Evolutionary conservation across 371 early-diverging fungal species (phyloP), one percentile per base, ranked within the genome.

Genomic region (Hamiltosporidium tvaerminnensis): DNA sequence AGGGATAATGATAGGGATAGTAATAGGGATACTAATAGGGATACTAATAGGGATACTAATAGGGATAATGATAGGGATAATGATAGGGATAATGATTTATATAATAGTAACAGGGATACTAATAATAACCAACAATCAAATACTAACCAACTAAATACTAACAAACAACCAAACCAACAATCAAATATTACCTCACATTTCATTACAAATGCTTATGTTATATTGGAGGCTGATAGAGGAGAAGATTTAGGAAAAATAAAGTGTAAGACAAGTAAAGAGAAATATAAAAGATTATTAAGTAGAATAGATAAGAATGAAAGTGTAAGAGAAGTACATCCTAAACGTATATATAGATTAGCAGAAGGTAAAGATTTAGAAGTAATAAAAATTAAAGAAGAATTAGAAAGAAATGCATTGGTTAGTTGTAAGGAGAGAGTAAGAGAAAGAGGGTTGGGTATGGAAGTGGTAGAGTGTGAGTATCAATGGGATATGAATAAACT

Each of bases 401-500:
- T 69, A 50, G 74, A 73, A 55, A 47, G 39, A 50, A 36, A 44
- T 1, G 79, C 79, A 7, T 37, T 78, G 32, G 48, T 30, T 2
- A 59, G 47, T 10, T 76, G 76, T 56, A 55, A 48, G 47, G 62
- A 65, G 58, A 68, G 59, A 38, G 65, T 68, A 0, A 57, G 55
- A 30, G 53, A 60, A 30, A 65, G 55, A 34, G 63, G 64, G 31
- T 53, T 78, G 36, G 38, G 47, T 32, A 78, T 78, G 76, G 63
- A 69, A 23, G 68, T 78, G 23, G 64, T 76, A 2, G 66, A 67
- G 38, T 74, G 74, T 41, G 76, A 78, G 58, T 78, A 78, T 63
- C 79, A 78, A 55, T 78, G 73, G 74, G 79, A 78, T 63, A 53
- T 76, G 52, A 76, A 78, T 35, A 78, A 78, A 60, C 56, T 78